Evolutionary conservation across 345 rosid species (phyloP).

Genomic region (Eucalyptus victrix): DNA sequence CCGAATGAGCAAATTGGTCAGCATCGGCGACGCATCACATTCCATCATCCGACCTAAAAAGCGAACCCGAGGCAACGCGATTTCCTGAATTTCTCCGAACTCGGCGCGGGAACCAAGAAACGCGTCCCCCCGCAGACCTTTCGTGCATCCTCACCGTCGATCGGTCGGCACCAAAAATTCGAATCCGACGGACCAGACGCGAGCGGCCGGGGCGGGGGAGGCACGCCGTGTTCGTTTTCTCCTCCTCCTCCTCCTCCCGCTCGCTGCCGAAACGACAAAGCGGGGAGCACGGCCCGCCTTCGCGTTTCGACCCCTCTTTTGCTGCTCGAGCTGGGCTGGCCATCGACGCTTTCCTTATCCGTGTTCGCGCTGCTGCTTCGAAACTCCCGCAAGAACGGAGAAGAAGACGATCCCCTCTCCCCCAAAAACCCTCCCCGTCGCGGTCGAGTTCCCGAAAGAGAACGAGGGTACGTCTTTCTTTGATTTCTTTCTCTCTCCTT

Average conservation of each 20-base stretch:
- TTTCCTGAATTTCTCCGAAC: neutral
- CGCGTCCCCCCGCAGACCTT: neutral
- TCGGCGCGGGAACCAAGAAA: neutral
- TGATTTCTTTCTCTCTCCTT: neutral
- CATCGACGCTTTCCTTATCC: neutral
- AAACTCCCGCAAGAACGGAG: neutral
- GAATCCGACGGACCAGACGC: neutral
- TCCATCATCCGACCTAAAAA: neutral
- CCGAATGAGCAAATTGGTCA: neutral
- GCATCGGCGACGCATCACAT: neutral
- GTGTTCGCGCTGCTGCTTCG: neutral
- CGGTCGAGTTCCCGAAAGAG: neutral
- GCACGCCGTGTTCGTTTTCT: neutral
- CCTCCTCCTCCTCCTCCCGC: neutral
- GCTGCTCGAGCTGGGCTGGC: neutral
- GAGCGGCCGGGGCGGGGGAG: neutral
- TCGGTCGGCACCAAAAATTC: neutral
- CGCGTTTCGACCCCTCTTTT: neutral
- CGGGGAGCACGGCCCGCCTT: neutral
- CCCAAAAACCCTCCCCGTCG: neutral
- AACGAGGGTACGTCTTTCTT: neutral
- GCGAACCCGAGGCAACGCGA: neutral
- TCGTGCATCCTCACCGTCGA: neutral
- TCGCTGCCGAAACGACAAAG: neutral
- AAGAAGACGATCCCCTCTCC: neutral